Conservation (phyloP, 2,329 filamentous ascomycete genomes). For the Herpotrichia juniperi region DNA sequence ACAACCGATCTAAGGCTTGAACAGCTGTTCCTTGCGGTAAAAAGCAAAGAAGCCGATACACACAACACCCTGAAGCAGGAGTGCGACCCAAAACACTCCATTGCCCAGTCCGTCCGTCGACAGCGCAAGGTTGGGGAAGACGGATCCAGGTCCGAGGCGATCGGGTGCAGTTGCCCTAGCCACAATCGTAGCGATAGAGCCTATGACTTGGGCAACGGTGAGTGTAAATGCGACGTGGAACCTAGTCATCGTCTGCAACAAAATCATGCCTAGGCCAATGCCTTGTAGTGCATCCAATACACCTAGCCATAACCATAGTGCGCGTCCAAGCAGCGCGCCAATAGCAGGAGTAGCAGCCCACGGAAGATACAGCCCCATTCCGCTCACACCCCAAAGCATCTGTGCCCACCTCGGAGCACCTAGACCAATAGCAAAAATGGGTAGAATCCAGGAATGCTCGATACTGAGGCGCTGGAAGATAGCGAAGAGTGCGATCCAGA, state of each 20-base stretch:
- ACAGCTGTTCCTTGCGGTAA: conserved; percentile 64
- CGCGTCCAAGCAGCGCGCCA: conserved; percentile 62
- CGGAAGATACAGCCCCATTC: conserved; percentile 66
- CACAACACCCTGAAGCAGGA: conserved; percentile 63
- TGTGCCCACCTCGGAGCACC: conserved; percentile 71
- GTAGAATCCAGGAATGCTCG: conserved; percentile 69
- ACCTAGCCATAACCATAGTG: conserved; percentile 71
- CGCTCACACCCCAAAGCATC: conserved; percentile 69
- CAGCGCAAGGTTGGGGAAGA: conserved; percentile 67
- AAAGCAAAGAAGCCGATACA: conserved; percentile 63
- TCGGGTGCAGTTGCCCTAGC: conserved; percentile 67
- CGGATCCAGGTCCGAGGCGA: conserved; percentile 64
- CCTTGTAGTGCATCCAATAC: conserved; percentile 69
- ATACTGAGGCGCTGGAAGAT: conserved; percentile 62
- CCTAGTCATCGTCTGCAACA: conserved; percentile 68
- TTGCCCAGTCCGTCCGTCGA: conserved; percentile 55
- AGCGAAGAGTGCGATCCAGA: conserved; percentile 62
- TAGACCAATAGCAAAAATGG: conserved; percentile 70
- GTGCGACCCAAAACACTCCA: conserved; percentile 62
- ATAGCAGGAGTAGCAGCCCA: conserved; percentile 58
- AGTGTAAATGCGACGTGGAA: conserved; percentile 69
- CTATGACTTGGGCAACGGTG: conserved; percentile 66
- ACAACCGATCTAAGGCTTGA: conserved; percentile 56
- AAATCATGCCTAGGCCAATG: conserved; percentile 71
- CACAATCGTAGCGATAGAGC: conserved; percentile 66